phyloP scores from a whole-genome alignment of 2,329 filamentous ascomycete species.

The Cercospora zeae-maydis region DNA sequence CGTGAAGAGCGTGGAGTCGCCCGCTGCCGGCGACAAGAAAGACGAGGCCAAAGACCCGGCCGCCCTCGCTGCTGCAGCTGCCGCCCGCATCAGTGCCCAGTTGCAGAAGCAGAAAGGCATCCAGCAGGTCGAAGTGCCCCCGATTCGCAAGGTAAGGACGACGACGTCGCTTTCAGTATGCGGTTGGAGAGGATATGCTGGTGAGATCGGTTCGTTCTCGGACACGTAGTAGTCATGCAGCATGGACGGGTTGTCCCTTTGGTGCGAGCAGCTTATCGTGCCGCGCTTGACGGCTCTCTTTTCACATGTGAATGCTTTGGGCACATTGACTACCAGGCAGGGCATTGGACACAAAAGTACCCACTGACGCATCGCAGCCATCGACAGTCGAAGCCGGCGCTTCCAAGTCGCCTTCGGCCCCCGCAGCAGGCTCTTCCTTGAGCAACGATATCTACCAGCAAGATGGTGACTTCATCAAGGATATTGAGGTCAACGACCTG shows the following conservation, averaged over 20 bases:
- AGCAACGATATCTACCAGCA: slow-evolving; percentile 89
- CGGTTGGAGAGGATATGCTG: neutral
- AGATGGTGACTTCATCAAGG: slow-evolving; percentile 96
- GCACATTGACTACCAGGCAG: slow-evolving; percentile 22
- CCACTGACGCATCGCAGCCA: slow-evolving; percentile 7
- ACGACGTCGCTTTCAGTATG: neutral
- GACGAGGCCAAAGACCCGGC: slow-evolving; percentile 31
- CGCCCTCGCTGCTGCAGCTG: slow-evolving; percentile 78
- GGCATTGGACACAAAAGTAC: neutral
- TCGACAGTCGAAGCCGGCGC: slow-evolving; percentile 46
- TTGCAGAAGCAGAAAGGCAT: slow-evolving; percentile 69
- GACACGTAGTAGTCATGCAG: neutral
- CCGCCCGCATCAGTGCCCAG: slow-evolving; percentile 49
- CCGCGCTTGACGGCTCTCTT: neutral
- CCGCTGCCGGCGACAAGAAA: slow-evolving; percentile 25
- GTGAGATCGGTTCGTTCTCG: neutral
- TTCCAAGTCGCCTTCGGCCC: slow-evolving; percentile 51
- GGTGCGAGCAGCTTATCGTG: neutral
- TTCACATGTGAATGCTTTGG: neutral
- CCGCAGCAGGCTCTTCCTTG: slow-evolving; percentile 54
- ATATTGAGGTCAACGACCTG: slow-evolving; percentile 97
- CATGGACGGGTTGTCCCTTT: neutral
- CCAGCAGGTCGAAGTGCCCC: slow-evolving; percentile 84
- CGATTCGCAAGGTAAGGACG: slow-evolving; percentile 60
- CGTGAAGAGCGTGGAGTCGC: slow-evolving; percentile 55